phyloP scores from a whole-genome alignment of 768 basidiomycete species.

The Serendipita vermifera region DNA sequence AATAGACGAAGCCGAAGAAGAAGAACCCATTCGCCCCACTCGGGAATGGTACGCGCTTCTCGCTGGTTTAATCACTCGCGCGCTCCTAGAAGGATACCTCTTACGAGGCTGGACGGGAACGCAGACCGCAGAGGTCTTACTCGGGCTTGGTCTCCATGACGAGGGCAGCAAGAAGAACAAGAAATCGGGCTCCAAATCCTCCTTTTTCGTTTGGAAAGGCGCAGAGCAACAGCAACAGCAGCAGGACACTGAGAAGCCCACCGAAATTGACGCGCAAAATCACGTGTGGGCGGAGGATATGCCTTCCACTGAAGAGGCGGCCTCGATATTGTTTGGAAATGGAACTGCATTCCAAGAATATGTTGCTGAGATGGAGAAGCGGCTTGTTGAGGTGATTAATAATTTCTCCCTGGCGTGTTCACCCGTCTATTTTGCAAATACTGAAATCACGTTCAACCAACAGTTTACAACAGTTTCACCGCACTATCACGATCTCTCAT shows the following conservation, averaged over 20 bases:
- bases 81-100: slow-evolving; percentile 73
- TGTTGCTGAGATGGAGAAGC: slow-evolving; percentile 57
- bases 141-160: slow-evolving; percentile 44
- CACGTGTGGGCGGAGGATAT: slow-evolving; percentile 48
- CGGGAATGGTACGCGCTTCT: slow-evolving; percentile 73
- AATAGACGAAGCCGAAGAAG: neutral
- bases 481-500: slow-evolving; percentile 58
- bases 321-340: slow-evolving; percentile 44
- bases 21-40: slow-evolving; percentile 38
- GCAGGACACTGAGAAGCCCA: neutral
- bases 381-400: slow-evolving; percentile 49
- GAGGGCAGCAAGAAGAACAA: slow-evolving; percentile 6
- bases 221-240: neutral
- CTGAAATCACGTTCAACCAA: neutral
- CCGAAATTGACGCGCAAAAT: neutral
- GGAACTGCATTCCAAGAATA: slow-evolving; percentile 45
- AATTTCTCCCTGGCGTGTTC: neutral
- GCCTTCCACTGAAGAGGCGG: slow-evolving; percentile 52
- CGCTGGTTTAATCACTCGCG: slow-evolving; percentile 64
- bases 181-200: neutral
- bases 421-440: neutral
- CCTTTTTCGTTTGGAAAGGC: slow-evolving; percentile 6
- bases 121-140: slow-evolving; percentile 53
- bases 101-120: slow-evolving; percentile 68
- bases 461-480: slow-evolving; percentile 70